These are phyloP conservation scores for Dendrocalamus sinicus DNA, from an alignment of 176 grass and related monocot genomes.

Conservation along the genomic window DNA sequence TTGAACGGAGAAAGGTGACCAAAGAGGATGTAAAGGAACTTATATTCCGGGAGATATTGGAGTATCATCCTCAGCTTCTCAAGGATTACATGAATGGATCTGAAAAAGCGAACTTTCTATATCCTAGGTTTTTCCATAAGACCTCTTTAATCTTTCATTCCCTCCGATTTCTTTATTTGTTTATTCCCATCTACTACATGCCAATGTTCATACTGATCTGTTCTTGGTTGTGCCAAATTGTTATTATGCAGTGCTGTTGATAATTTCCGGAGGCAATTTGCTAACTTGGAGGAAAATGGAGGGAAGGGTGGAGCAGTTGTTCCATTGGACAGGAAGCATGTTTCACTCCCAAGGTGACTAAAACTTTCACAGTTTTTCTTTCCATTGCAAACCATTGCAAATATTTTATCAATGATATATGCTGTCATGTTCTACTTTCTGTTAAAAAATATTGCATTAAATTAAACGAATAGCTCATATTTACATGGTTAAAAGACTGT, in stretches of 20 bases:
- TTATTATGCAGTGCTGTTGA: conserved; percentile 78
- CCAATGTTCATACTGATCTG: not conserved
- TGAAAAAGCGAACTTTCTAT: conserved; percentile 77
- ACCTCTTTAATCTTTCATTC: not conserved
- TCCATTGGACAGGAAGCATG: conserved; percentile 83
- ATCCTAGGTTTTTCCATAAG: conserved; percentile 75
- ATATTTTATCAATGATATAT: conserved; percentile 11
- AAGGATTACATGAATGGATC: conserved; percentile 85
- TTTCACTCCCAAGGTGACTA: conserved; percentile 89
- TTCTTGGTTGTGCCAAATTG: conserved; percentile 6
- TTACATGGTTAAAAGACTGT: conserved; percentile 20
- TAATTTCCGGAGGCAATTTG: conserved; percentile 97
- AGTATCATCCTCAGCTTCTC: conserved; percentile 91
- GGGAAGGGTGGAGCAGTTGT: conserved; percentile 63
- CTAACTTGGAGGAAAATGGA: conserved; percentile 92
- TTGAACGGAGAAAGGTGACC: conserved; percentile 87
- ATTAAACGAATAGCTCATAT: not conserved
- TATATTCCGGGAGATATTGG: conserved; percentile 89
- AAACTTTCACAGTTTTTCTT: conserved; percentile 3
- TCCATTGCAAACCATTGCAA: conserved; percentile 4
- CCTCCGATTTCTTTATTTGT: not conserved
- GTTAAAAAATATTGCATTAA: not conserved
- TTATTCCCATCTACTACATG: not conserved
- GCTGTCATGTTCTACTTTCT: not conserved
- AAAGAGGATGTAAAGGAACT: conserved; percentile 97